Evolutionary conservation across 345 rosid species (phyloP).

Genomic region (Angophora floribunda): DNA sequence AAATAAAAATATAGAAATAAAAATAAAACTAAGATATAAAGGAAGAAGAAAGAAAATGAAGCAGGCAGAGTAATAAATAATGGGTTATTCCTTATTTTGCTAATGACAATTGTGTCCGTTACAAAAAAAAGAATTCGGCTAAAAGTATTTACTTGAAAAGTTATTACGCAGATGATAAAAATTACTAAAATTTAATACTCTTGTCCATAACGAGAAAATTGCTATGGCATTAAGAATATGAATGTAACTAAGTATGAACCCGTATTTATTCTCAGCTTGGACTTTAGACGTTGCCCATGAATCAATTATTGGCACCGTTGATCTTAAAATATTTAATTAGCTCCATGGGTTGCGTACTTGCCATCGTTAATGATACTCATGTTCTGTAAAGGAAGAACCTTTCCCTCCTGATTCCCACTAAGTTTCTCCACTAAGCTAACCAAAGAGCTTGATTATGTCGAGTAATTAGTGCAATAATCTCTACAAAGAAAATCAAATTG

Average conservation of each 20-base stretch:
- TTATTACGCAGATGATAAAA: background rate
- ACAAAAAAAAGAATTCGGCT: background rate
- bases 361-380: constrained; percentile 21
- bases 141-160: background rate
- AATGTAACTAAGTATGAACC: background rate
- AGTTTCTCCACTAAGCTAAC: background rate
- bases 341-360: background rate
- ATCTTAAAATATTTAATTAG: background rate
- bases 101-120: background rate
- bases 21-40: background rate
- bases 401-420: constrained; percentile 19
- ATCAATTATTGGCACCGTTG: background rate
- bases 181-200: background rate
- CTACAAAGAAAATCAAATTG: background rate
- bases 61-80: background rate
- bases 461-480: background rate
- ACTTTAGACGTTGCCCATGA: background rate
- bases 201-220: background rate
- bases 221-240: background rate
- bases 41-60: background rate
- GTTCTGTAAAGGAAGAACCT: background rate
- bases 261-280: background rate
- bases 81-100: background rate
- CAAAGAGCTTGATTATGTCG: background rate
- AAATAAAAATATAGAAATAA: background rate